phyloP scores from a whole-genome alignment of 169 alveolate genomes.

The Cryptosporidium tyzzeri region DNA sequence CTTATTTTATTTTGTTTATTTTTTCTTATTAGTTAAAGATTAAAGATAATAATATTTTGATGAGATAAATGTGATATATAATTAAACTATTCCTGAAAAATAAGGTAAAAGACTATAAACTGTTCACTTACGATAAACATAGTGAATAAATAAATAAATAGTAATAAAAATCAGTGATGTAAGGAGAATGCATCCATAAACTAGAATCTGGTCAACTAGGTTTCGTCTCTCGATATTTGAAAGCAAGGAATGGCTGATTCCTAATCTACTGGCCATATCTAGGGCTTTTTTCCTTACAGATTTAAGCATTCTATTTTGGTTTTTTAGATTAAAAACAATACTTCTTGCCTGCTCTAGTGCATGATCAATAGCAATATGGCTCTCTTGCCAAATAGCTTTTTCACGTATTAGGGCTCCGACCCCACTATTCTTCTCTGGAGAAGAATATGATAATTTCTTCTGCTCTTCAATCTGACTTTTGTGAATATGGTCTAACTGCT shows the following conservation, averaged over 20 bases:
- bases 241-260: constrained; percentile 54
- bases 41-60: too few relatives aligned
- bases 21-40: background rate
- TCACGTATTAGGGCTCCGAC: constrained; percentile 44
- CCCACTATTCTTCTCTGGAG: background rate
- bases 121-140: constrained; percentile 12
- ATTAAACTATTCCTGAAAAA: background rate
- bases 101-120: too few relatives aligned
- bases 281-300: constrained; percentile 61
- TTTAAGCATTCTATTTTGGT: constrained; percentile 66
- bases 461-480: constrained; percentile 39
- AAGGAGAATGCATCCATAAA: constrained; percentile 52
- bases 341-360: constrained; percentile 71
- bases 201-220: constrained; percentile 53
- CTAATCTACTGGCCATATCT: constrained; percentile 61
- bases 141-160: constrained; percentile 40
- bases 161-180: constrained; percentile 43
- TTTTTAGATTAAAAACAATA: constrained; percentile 39
- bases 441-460: background rate
- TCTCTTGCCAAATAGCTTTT: constrained; percentile 60
- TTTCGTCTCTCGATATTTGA: constrained; percentile 58
- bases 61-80: too few relatives aligned
- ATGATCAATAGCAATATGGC: constrained; percentile 60
- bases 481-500: constrained; percentile 55
- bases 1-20: too few relatives aligned